Evolutionary conservation across 176 grass and related monocot genomes (phyloP), one percentile per base, ranked within the genome.

Genomic region (Ensete glaucum): DNA sequence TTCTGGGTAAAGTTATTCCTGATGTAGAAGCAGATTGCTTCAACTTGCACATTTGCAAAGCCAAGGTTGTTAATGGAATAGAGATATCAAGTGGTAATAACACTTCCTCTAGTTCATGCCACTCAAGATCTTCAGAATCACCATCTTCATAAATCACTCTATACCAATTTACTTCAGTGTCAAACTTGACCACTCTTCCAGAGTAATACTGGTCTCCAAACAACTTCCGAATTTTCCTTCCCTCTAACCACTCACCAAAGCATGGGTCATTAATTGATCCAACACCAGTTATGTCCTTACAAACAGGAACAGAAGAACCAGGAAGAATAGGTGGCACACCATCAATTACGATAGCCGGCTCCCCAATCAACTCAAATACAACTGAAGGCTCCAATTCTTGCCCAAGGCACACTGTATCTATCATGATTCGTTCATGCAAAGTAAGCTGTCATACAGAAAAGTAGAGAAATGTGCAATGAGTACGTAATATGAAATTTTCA

Each of bases 61-160:
- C 90, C 52, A 98, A 83, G 77, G 81, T 83, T 83, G 81, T 93
- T 10, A 98, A 82, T 76, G 90, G 94, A 84, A 84, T 85, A 65
- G 90, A 91, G 76, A 98, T 91, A 80, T 93, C 94, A 78, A 98
- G 82, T 48, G 94, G 90, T 16, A 87, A 50, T 67, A 98, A 76
- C 49, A 85, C 16, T 16, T 85, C 69, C 82, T 93, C 94, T 73
- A 98, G 80, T 85, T 98, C 94, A 17, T 73, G n/a, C 94, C 88
- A 93, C 69, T 98, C 87, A 19, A 98, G 84, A 89, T 93, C 94
- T 86, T 98, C 94, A 73, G 83, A 79, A 82, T 98, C 94, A 62
- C 90, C 90, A 71, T 98, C 94, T 71, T 91, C 83, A 50, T 98
- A 98, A 56, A 85, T 81, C 29, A 98, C 58, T 69, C 3, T 88